Evolutionary conservation across 106 monocot genomes (phyloP), one percentile per base, ranked within the genome.

Genomic region (Iris macrosiphon): DNA sequence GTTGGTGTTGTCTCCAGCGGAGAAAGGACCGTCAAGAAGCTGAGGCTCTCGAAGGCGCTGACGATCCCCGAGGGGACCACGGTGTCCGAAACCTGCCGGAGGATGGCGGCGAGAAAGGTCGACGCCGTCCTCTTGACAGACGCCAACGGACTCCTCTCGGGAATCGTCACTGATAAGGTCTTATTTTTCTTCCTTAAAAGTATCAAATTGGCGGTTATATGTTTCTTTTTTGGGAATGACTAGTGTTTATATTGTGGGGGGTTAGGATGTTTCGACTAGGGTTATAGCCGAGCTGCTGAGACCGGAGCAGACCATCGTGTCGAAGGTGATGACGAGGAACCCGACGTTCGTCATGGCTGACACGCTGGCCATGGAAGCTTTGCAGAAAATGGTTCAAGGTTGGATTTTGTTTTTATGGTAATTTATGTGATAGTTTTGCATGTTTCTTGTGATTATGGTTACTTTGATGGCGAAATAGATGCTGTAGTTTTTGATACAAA

Each of bases 381-480:
- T 98, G 73, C 96, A 98, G 68, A 98, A 77, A 57, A 98, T 98
- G 96, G 68, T 98, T n/a, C 89, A 90, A 83, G 96, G 95, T 93
- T 40, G 21, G 53, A 48, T 52, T n/a, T n/a, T n/a, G n/a, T n/a
- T n/a, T n/a, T n/a, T n/a, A n/a, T n/a, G n/a, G n/a, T n/a, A n/a
- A n/a, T n/a, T n/a, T n/a, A n/a, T n/a, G n/a, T n/a, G n/a, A n/a
- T n/a, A n/a, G n/a, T n/a, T n/a, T n/a, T n/a, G n/a, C n/a, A n/a
- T n/a, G n/a, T n/a, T n/a, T n/a, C n/a, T n/a, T n/a, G n/a, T n/a
- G n/a, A n/a, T n/a, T n/a, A n/a, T n/a, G n/a, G n/a, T n/a, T n/a
- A n/a, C n/a, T n/a, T n/a, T n/a, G n/a, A n/a, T n/a, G n/a, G n/a
- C n/a, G n/a, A n/a, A n/a, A n/a, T n/a, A n/a, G n/a, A n/a, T n/a